Percentiles rank a stretch among this genome's conserved stretches.
Evolutionary conservation across 495 filamentous ascomycete species (phyloP).

Genomic region (Penicillium cataractarum): DNA sequence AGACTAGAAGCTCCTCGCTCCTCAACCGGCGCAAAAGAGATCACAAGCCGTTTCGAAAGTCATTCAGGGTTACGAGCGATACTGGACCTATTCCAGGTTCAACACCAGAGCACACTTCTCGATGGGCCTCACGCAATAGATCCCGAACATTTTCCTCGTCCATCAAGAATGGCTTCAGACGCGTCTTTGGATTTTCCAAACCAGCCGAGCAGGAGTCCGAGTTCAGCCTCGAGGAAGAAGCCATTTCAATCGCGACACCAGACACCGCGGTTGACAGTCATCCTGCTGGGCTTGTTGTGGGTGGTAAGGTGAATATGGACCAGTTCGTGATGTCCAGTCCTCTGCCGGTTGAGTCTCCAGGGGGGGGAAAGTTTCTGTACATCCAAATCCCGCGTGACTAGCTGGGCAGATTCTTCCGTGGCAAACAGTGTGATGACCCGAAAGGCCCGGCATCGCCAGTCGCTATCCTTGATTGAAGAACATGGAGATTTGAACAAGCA

Average conservation of each 20-base stretch:
- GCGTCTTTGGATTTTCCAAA: slow-evolving; percentile 57
- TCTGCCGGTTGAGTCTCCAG: slow-evolving; percentile 34
- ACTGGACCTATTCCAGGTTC: slow-evolving; percentile 36
- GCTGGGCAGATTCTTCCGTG: slow-evolving; percentile 71
- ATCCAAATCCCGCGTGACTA: slow-evolving; percentile 70
- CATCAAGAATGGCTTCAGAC: slow-evolving; percentile 64
- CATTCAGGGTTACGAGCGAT: slow-evolving; percentile 56
- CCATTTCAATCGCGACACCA: neutral
- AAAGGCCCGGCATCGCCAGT: slow-evolving; percentile 51
- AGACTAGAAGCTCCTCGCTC: slow-evolving; percentile 51
- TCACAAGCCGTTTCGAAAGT: slow-evolving; percentile 62
- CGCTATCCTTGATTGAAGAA: slow-evolving; percentile 70
- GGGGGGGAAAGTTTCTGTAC: slow-evolving; percentile 53
- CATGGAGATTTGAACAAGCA: slow-evolving; percentile 52
- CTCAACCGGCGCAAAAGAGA: slow-evolving; percentile 47
- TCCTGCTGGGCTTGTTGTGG: neutral
- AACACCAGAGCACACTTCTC: slow-evolving; percentile 23
- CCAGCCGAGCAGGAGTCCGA: slow-evolving; percentile 32
- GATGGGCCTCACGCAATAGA: slow-evolving; percentile 48
- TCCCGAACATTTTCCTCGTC: slow-evolving; percentile 63
- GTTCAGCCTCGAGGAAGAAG: neutral
- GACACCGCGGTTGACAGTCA: neutral
- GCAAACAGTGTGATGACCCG: slow-evolving; percentile 49
- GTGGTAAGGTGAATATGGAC: neutral
- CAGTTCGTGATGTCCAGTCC: neutral